Conservation (phyloP, 2,329 filamentous ascomycete species). For the Scytalidium sp. region DNA sequence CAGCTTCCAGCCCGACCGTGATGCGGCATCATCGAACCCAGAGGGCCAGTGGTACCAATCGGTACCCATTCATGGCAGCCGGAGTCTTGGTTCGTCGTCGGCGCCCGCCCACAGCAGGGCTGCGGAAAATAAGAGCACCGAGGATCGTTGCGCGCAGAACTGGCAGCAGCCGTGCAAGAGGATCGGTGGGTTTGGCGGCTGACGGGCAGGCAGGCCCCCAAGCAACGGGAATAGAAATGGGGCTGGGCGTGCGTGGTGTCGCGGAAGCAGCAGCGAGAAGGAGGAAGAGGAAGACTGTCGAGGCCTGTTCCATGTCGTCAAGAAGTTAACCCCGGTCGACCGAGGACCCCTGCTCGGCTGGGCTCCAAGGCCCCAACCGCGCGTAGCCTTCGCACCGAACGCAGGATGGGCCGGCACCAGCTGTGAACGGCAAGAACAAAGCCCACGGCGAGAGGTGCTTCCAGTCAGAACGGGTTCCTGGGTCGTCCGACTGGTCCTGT, state of each 20-base stretch:
- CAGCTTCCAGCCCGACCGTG: neutral
- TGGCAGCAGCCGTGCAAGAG: no score
- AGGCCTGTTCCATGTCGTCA: constrained; percentile 14
- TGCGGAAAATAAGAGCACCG: no score
- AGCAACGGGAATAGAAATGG: constrained; percentile 19
- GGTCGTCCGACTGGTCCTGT: no score
- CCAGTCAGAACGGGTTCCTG: no score
- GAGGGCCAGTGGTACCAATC: neutral
- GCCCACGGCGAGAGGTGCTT: no score
- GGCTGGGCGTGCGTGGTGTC: constrained; percentile 15
- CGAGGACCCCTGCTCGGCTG: neutral
- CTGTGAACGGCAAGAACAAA: neutral
- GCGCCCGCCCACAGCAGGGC: no score
- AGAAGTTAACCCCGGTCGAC: neutral
- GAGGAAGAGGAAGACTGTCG: constrained; percentile 5
- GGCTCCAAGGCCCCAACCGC: neutral
- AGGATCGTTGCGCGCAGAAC: no score
- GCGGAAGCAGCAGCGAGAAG: constrained; percentile 1
- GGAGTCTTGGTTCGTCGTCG: no score
- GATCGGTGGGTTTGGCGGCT: constrained; percentile 17
- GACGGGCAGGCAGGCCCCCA: constrained; percentile 13
- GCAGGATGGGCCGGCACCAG: neutral
- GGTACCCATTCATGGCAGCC: no score
- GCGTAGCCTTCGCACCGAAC: neutral
- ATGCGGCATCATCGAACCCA: no score